Evolutionary conservation across 441 rosid species (phyloP).

Genomic region (Eutrema salsugineum): DNA sequence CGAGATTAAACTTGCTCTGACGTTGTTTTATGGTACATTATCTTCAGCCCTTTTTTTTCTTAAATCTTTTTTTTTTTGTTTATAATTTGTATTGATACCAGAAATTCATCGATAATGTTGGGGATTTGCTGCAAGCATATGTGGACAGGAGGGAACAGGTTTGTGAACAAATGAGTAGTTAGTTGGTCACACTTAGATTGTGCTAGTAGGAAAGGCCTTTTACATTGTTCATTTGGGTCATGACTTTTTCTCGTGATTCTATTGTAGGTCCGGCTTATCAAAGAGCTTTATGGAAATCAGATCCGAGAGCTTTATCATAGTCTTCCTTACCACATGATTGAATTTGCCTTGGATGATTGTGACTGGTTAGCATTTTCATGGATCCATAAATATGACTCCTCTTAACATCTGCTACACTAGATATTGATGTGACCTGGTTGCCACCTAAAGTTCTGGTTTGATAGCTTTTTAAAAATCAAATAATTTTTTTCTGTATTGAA

Average conservation of each 20-base stretch:
- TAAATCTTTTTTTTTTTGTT: slow-evolving; percentile 18
- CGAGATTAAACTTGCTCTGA: slow-evolving; percentile 1
- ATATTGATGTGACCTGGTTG: neutral
- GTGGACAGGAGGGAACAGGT: slow-evolving; percentile 98
- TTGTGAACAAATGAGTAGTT: slow-evolving; percentile 8
- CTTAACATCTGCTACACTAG: neutral
- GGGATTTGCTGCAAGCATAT: slow-evolving; percentile 87
- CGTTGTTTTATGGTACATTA: neutral
- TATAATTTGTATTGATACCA: slow-evolving; percentile 36
- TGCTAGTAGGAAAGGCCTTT: neutral
- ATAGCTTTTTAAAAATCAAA: neutral
- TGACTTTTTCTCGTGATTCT: neutral
- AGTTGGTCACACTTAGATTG: neutral
- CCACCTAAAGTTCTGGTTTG: neutral
- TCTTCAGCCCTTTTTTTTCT: neutral
- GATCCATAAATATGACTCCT: neutral
- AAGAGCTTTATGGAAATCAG: slow-evolving; percentile 92
- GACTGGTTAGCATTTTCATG: slow-evolving; percentile 61
- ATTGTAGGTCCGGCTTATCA: slow-evolving; percentile 81
- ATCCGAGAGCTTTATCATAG: slow-evolving; percentile 87
- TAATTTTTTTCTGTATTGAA: slow-evolving; percentile 40
- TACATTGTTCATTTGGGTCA: neutral
- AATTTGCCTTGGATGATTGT: slow-evolving; percentile 69
- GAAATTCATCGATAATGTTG: slow-evolving; percentile 89
- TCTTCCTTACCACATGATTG: slow-evolving; percentile 91